Conservation (phyloP, 331 rosid species). For the Pyrus hybrid region DNA sequence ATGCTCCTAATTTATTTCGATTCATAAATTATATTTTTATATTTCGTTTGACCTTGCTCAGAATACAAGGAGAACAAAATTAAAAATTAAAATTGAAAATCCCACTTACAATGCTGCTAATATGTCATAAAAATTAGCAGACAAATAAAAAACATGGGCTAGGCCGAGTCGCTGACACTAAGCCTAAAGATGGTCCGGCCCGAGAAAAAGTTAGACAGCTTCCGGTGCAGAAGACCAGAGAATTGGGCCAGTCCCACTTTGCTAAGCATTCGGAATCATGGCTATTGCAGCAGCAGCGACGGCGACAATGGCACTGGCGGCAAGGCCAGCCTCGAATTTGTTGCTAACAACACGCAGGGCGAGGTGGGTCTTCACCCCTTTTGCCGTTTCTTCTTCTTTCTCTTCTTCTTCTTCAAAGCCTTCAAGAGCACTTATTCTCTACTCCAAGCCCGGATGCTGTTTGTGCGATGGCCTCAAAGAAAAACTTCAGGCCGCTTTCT, state of each 20-base stretch:
- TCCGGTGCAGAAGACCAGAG: background rate
- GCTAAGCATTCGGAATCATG: conserved; percentile 11
- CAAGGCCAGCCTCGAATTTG: conserved; percentile 31
- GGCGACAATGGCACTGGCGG: conserved; percentile 21
- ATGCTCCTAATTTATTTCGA: too few species aligned
- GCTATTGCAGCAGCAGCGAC: background rate
- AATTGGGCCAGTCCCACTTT: conserved; percentile 3
- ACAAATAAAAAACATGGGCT: background rate
- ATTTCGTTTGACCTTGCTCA: too few species aligned
- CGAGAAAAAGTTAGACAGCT: background rate
- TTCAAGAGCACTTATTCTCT: conserved; percentile 60
- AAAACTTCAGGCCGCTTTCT: conserved; percentile 77
- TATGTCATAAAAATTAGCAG: too few species aligned
- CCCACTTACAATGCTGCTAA: too few species aligned
- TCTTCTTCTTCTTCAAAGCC: conserved; percentile 23
- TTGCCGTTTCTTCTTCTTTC: conserved; percentile 35
- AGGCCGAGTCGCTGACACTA: background rate
- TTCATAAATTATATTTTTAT: too few species aligned
- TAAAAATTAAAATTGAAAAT: too few species aligned
- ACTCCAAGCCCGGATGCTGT: conserved; percentile 95
- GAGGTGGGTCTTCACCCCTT: conserved; percentile 22
- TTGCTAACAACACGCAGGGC: conserved; percentile 21
- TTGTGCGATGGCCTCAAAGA: conserved; percentile 98
- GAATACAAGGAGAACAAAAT: too few species aligned
- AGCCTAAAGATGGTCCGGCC: background rate